phyloP scores from a whole-genome alignment of 1,139 yeast genomes.

The Magnusiomyces ingens region DNA sequence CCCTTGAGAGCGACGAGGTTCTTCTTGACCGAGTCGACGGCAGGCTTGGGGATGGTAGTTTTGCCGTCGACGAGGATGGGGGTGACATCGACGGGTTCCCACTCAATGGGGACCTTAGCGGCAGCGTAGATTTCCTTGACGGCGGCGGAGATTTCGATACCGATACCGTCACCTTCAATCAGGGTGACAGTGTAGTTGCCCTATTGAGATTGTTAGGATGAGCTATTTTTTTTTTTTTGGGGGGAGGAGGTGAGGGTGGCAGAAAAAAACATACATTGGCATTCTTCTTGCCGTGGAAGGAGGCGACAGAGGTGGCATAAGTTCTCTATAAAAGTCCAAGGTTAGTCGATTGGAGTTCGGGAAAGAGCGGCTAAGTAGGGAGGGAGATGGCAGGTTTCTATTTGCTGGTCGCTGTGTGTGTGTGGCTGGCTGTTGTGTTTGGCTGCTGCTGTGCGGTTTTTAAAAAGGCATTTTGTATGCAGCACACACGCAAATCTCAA shows the following conservation, averaged over 20 bases:
- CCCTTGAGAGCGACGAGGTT: conserved; percentile 95
- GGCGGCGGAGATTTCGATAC: conserved; percentile 89
- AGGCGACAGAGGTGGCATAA: conserved; percentile 47
- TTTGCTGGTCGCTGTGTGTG: background rate
- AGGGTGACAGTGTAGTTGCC: conserved; percentile 79
- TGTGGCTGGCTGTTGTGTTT: background rate
- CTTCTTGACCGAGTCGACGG: conserved; percentile 86
- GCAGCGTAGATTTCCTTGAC: conserved; percentile 88
- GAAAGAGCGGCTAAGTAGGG: background rate
- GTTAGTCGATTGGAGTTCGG: background rate
- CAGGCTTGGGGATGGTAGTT: conserved; percentile 88
- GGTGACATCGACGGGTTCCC: conserved; percentile 96
- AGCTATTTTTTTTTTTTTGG: too few relatives aligned
- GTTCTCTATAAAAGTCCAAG: conserved; percentile 21
- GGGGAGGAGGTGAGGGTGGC: conserved; percentile 12
- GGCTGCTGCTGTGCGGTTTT: conserved; percentile 5
- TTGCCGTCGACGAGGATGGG: conserved; percentile 88
- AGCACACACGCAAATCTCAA: background rate
- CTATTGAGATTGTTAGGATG: background rate
- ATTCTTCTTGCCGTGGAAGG: conserved; percentile 51
- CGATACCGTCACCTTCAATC: conserved; percentile 99
- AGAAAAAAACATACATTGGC: conserved; percentile 33
- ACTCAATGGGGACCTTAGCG: conserved; percentile 89
- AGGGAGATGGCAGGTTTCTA: background rate
- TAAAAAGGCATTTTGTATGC: conserved; percentile 1